Evolutionary conservation across 2,329 filamentous ascomycete species (phyloP), one percentile per base, ranked within the genome.

Genomic region (Penicillium palitans): DNA sequence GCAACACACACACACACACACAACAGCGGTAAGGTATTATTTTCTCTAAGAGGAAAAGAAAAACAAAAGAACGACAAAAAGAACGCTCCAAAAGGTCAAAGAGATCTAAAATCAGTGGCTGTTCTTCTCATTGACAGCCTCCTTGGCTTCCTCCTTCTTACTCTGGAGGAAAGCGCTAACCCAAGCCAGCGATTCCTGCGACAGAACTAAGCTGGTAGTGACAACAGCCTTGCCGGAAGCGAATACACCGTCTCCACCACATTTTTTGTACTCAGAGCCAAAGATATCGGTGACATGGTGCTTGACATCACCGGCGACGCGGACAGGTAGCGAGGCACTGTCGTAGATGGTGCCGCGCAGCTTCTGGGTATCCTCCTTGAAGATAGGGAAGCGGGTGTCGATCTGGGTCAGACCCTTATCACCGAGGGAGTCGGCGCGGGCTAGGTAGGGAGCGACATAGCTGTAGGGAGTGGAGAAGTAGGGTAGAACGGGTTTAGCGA

Each of bases 361-460:
- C 73, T 90, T 87, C 64, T 83, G 80, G 27, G 89, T 90, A 51
- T 90, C 86, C 78, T 91, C 88, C 80, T 88, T 90, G 74, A 93
- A 82, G 60, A 84, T 81, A 52, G 90, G 90, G 74, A 92, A 88
- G 63, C 80, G 84, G 73, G 84, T 78, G 66, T 93, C 90, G 67
- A 93, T 80, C 70, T 83, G 85, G 68, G 76, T 80, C 64, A 93
- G 81, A n/a, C 88, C 85, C 73, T 85, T 81, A 76, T 91, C 87
- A 65, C 88, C 90, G 52, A 96, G 78, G 59, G 84, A 78, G 74
- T 98, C 95, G 70, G 87, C 93, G 75, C 88, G 91, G 74, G 86
- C 81, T 65, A 96, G 84, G 77, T 97, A 97, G 0, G 93, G 93
- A 52, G 87, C 87, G 63, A 96, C 84, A 74, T 90, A 95, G 71